Base-by-base conservation (phyloP, 305 asterid genomes). In the Rubia peregrina region DNA sequence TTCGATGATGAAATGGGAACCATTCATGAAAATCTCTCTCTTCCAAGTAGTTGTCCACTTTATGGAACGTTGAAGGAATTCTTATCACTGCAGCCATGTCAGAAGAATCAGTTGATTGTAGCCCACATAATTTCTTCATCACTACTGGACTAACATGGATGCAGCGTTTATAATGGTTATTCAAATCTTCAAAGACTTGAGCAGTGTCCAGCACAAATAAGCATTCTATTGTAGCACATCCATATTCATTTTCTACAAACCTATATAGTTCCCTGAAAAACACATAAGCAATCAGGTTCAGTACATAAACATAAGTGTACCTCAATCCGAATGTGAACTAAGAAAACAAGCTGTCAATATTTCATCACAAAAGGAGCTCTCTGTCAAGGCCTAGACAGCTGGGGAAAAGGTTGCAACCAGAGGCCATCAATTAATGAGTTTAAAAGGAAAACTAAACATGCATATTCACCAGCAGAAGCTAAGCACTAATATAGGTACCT, bases 41-140 rank as follows among this genome's bases (percentile, higher is more conserved):
- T 49, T 71, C 78, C 53, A 70, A 74, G 69, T 66, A 65, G 70
- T 75, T 74, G 61, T 68, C 78, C 65, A 81, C 61, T 26, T 46
- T 72, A 63, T 75, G 87, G 83, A 86, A 94, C 43, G 89, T 84
- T 61, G 92, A 78, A 68, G 97, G 97, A 49, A 89, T 89, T 79
- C 81, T 89, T 75, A 88, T 72, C 77, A 94, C 74, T 71, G 96
- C 97, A 74, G 86, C 80, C 84, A 84, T 78, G 65, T 89, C 86
- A 74, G 87, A 78, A 75, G 92, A 85, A 79, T 94, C 96, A 73
- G 79, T 78, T 1, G 96, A 94, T 70, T 87, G 96, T 64, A 94
- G 78, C 76, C 97, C 99, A 14, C 91, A 86, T 56, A 90, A 81
- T 80, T 89, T 91, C 80, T 82, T 87, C 81, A 91, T 83, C 77